These are phyloP conservation scores for Neofusicoccum sp. DNA, from an alignment of 2,329 filamentous ascomycete genomes.

Conservation along the genomic window DNA sequence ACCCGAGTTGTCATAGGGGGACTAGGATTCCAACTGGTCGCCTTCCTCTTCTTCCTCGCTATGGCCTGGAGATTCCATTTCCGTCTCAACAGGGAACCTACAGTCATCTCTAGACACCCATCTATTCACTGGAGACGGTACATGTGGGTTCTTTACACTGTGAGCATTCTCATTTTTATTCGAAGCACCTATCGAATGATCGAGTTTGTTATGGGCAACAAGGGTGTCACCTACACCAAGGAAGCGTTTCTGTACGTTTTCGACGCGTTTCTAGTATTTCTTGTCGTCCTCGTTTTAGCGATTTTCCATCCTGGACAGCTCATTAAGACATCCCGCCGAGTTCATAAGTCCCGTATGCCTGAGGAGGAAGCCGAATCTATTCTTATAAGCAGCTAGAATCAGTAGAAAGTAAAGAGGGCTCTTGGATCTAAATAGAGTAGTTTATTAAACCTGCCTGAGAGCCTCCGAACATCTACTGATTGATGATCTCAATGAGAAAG, in stretches of 20 bases:
- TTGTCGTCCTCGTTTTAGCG: constrained; percentile 46
- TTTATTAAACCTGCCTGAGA: too few relatives aligned
- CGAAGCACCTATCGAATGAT: constrained; percentile 52
- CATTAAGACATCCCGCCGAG: not conserved
- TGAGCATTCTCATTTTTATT: constrained; percentile 50
- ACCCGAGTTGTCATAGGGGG: constrained; percentile 52
- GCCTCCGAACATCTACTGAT: too few relatives aligned
- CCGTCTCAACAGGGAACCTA: constrained; percentile 27
- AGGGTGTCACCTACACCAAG: constrained; percentile 47
- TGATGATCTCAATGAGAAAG: too few relatives aligned
- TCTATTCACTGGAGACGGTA: constrained; percentile 31
- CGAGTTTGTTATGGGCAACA: constrained; percentile 50
- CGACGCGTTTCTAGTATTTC: constrained; percentile 49
- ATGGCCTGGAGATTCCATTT: constrained; percentile 33
- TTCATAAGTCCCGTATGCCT: not conserved
- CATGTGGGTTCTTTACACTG: constrained; percentile 47
- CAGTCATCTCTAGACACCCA: not conserved
- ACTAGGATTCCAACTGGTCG: constrained; percentile 52
- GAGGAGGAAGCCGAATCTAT: too few relatives aligned
- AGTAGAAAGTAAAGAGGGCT: too few relatives aligned
- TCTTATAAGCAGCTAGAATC: too few relatives aligned
- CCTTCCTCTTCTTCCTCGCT: constrained; percentile 54
- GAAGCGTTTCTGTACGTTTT: constrained; percentile 54
- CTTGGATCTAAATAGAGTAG: too few relatives aligned
- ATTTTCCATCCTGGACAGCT: constrained; percentile 38